Evolutionary conservation across 352 stramenopile genomes (phyloP), one percentile per base, ranked within the genome.

Genomic region (Phytophthora idaei): DNA sequence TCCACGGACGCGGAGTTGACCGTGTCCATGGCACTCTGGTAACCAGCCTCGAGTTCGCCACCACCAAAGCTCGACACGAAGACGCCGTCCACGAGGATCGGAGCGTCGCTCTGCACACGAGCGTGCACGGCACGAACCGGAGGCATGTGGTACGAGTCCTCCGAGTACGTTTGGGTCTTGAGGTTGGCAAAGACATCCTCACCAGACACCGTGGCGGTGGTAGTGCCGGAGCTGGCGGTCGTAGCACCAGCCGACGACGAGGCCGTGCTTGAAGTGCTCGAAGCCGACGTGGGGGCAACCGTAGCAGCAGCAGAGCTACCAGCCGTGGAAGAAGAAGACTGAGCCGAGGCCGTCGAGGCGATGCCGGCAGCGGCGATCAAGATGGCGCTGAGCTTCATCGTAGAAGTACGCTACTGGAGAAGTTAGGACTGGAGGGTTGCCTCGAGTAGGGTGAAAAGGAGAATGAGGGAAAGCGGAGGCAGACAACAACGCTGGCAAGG

Each of bases 1-100:
- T 93, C 84, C 0, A 94, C 82, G 0, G 62, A 81, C 15, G 84
- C 87, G 5, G 83, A 90, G 69, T 94, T 94, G 57, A 94, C 85
- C 2, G 71, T 77, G 69, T 95, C 84, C 57, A 93, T 76, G 9
- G 60, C 73, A 41, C 80, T 81, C 12, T 82, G 45, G 72, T 93
- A 93, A 0, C 83, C 85, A 11, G 75, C 74, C 9, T 82, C 68
- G 7, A 90, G 74, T 6, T 90, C 76, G 21, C 73, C 81, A 11
- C 39, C 60, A 34, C 82, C 80, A 61, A 81, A 91, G 65, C 72
- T 80, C 14, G 84, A 91, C 32, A 89, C 78, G 41, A 93, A 89
- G 8, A 69, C 64, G 49, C 73, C 76, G 6, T 90, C 72, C 8
- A 90, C 70, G 9, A 87, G 61, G 11, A 85, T 78, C 0, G 84